Conservation (phyloP, 192 early-diverging fungal genomes). For the Thamnidium elegans region DNA sequence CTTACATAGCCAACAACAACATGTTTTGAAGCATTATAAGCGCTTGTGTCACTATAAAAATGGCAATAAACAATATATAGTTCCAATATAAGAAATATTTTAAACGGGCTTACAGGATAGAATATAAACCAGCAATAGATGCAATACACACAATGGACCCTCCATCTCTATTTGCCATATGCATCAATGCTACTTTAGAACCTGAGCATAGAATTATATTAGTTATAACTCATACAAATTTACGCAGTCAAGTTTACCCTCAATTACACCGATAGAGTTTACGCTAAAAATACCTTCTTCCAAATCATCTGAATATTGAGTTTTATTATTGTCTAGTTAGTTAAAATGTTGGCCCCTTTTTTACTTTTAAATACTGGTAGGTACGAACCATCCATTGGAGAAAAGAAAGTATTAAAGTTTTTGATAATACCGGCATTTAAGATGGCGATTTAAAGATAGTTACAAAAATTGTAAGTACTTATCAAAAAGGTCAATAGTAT, state of each 20-base stretch:
- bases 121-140: conserved; percentile 26
- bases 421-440: no score
- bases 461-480: no score
- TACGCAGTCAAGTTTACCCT: not conserved
- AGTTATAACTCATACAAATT: no score
- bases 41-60: not conserved
- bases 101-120: not conserved
- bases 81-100: not conserved
- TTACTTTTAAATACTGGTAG: no score
- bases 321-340: no score
- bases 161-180: conserved; percentile 27
- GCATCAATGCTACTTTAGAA: conserved; percentile 24
- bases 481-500: no score
- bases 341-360: no score
- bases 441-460: no score
- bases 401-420: no score
- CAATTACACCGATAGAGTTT: conserved; percentile 14
- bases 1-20: conserved; percentile 22
- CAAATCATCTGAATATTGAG: conserved; percentile 1
- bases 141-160: conserved; percentile 30
- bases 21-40: conserved; percentile 20
- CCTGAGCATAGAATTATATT: no score
- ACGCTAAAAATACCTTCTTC: conserved; percentile 3
- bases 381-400: no score
- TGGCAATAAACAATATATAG: not conserved